These are phyloP conservation scores for Penicillium sp. DNA, from an alignment of 2,329 filamentous ascomycete genomes.

Conservation along the genomic window DNA sequence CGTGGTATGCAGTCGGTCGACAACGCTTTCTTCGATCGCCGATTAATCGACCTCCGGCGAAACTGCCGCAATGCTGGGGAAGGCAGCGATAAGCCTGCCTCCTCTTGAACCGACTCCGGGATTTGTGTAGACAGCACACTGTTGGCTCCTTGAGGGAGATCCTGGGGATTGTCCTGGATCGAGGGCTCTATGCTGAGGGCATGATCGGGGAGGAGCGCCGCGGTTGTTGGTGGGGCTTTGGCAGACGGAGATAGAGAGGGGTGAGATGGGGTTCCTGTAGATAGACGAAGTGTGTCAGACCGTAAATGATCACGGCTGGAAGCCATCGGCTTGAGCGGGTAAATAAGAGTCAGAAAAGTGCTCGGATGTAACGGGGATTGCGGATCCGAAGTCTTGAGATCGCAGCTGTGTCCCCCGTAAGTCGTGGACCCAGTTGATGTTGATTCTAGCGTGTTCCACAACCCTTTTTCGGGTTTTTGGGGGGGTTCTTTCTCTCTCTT, in stretches of 20 bases:
- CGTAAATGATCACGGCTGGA: constrained; percentile 16
- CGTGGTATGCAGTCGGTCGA: constrained; percentile 68
- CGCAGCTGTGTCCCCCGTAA: constrained; percentile 3
- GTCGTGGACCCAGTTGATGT: constrained; percentile 2
- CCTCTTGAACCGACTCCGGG: constrained; percentile 24
- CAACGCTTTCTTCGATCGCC: constrained; percentile 47
- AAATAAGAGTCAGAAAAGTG: constrained; percentile 18
- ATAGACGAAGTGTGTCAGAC: constrained; percentile 18
- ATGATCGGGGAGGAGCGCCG: constrained; percentile 45
- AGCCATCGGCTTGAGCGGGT: constrained; percentile 22
- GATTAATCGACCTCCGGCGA: constrained; percentile 34
- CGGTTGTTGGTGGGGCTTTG: constrained; percentile 29
- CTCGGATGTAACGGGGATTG: constrained; percentile 33
- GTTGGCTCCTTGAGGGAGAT: constrained; percentile 25
- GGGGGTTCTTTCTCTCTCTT: too few relatives aligned
- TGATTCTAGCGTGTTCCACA: constrained; percentile 9
- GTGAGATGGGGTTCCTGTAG: constrained; percentile 12
- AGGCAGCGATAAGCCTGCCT: constrained; percentile 26
- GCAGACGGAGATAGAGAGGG: constrained; percentile 19
- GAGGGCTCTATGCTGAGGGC: constrained; percentile 44
- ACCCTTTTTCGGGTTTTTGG: not conserved
- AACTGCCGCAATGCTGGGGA: constrained; percentile 35
- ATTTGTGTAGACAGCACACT: constrained; percentile 18
- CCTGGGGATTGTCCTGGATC: constrained; percentile 29
- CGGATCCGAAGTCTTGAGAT: constrained; percentile 11